phyloP scores from a whole-genome alignment of 2,329 filamentous ascomycete species.

The Cercospora zeina region DNA sequence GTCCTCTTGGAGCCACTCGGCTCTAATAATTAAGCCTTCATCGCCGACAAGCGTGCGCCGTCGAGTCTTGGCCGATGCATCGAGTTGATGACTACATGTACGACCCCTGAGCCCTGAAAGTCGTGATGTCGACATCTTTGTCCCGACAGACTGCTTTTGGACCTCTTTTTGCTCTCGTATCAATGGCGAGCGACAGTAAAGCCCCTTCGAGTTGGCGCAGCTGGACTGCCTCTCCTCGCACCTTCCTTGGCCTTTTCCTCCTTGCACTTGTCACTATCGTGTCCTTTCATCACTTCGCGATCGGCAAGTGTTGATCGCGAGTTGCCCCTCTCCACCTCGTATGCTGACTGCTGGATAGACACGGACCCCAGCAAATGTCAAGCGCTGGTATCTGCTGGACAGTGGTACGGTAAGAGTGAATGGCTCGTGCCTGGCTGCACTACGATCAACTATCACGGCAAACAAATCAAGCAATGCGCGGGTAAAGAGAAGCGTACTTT shows the following conservation, averaged over 20 bases:
- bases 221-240: slow-evolving; percentile 2
- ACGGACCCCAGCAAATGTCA: slow-evolving; percentile 57
- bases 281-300: slow-evolving; percentile 12
- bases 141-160: no score
- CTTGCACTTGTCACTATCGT: slow-evolving; percentile 14
- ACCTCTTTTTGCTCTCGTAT: neutral
- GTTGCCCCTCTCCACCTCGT: neutral
- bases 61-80: no score
- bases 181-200: neutral
- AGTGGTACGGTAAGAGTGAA: slow-evolving; percentile 50
- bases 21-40: neutral
- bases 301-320: slow-evolving; percentile 7
- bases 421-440: slow-evolving; percentile 61
- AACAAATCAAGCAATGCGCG: slow-evolving; percentile 58
- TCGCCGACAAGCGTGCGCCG: neutral
- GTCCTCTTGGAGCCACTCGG: neutral
- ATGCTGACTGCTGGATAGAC: slow-evolving; percentile 14
- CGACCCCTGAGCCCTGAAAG: no score
- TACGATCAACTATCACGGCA: slow-evolving; percentile 55
- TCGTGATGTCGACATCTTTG: no score
- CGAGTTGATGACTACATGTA: no score
- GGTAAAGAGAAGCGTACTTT: slow-evolving; percentile 48
- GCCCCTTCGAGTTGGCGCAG: neutral
- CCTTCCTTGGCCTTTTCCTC: slow-evolving; percentile 5
- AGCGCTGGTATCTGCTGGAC: slow-evolving; percentile 54